A percentile compares a stretch with the other conserved stretches of the same genome.
These are phyloP conservation scores for Rachicladosporium sp. DNA, from an alignment of 2,329 filamentous ascomycete species.

Conservation along the genomic window DNA sequence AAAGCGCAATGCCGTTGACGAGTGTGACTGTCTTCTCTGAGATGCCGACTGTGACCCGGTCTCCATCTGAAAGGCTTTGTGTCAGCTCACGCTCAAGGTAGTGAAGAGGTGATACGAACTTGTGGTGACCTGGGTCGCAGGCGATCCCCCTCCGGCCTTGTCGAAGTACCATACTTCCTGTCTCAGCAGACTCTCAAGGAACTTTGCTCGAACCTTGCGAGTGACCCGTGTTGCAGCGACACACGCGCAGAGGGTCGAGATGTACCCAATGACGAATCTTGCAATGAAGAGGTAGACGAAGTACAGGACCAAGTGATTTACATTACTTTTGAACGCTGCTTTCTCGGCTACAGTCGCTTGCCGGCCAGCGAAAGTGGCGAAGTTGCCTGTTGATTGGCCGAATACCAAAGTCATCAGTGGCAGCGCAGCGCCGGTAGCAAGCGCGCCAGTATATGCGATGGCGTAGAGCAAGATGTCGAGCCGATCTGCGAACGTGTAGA, in stretches of 20 bases:
- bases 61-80: constrained; percentile 12
- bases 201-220: constrained; percentile 44
- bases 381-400: constrained; percentile 24
- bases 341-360: not conserved
- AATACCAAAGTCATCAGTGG: constrained; percentile 42
- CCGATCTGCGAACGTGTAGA: constrained; percentile 22
- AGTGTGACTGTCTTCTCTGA: constrained; percentile 27
- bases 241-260: constrained; percentile 32
- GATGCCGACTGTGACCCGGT: constrained; percentile 27
- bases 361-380: not conserved
- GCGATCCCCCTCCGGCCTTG: constrained; percentile 42
- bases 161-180: constrained; percentile 59
- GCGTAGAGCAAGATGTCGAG: constrained; percentile 18
- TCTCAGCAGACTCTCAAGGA: constrained; percentile 49
- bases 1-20: constrained; percentile 24
- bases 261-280: constrained; percentile 51
- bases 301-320: constrained; percentile 42
- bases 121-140: constrained; percentile 50
- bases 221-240: constrained; percentile 41
- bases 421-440: constrained; percentile 33
- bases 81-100: too few species aligned
- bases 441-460: constrained; percentile 22
- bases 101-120: constrained; percentile 17
- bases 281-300: constrained; percentile 60
- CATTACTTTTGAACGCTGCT: not conserved